phyloP scores from a whole-genome alignment of 306 rosid species.

The Cicer cuneatum region DNA sequence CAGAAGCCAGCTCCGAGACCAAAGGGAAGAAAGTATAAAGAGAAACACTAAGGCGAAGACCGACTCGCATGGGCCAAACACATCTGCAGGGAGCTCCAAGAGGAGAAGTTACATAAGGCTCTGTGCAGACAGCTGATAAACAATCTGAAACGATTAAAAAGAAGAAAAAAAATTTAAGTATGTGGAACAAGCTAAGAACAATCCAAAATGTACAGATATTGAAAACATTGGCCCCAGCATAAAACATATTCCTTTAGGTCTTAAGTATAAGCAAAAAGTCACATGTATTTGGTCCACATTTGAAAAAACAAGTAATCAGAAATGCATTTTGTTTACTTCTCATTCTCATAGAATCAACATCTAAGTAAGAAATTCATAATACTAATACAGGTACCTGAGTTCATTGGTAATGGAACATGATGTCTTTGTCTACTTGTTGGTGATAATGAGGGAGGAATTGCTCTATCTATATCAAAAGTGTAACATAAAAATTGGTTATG shows the following conservation, averaged over 20 bases:
- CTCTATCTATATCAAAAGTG: constrained; percentile 52
- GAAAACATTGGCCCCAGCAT: constrained; percentile 4
- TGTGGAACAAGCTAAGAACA: constrained; percentile 34
- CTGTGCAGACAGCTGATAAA: constrained; percentile 64
- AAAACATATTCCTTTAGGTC: background rate
- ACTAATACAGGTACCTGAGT: constrained; percentile 48
- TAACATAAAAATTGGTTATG: constrained; percentile 15
- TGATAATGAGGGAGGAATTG: constrained; percentile 52
- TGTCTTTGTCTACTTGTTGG: constrained; percentile 44
- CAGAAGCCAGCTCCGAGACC: constrained; percentile 80
- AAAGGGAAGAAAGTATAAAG: constrained; percentile 88
- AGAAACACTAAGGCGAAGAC: constrained; percentile 70
- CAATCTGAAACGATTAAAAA: constrained; percentile 60
- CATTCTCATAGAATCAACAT: constrained; percentile 17
- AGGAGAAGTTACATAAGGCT: constrained; percentile 77
- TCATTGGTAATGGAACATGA: constrained; percentile 55
- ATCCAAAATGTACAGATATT: constrained; percentile 14
- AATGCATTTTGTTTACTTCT: constrained; percentile 23
- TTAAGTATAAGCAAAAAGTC: background rate
- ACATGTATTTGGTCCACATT: no score
- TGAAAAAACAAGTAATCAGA: background rate
- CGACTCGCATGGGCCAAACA: constrained; percentile 81
- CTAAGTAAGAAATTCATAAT: background rate
- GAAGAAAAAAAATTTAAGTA: constrained; percentile 12
- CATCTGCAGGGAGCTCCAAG: constrained; percentile 84